A percentile compares a stretch with the other conserved stretches of the same genome.
phyloP scores from a whole-genome alignment of 169 alveolate species.

The Plasmodium sp. region DNA sequence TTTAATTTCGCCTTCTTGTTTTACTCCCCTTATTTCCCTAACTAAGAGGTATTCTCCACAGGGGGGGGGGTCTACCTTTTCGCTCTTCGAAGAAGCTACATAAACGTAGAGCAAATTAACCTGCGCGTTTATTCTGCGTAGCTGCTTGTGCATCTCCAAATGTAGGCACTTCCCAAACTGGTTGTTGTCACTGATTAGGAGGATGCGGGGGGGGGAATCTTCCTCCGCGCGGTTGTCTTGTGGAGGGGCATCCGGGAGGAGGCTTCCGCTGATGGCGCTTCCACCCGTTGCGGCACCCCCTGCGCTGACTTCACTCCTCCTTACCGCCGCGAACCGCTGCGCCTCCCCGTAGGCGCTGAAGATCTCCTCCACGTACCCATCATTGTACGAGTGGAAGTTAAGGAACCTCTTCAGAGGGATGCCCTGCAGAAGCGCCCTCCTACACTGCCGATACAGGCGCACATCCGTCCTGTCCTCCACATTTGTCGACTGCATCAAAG shows the following conservation, averaged over 20 bases:
- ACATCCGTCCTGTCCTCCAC: background rate
- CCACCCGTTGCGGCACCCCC: background rate
- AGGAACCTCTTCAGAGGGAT: conserved; percentile 31
- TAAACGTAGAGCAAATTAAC: background rate
- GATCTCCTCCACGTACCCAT: conserved; percentile 59
- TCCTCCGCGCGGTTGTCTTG: background rate
- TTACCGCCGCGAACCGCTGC: background rate
- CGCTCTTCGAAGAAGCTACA: background rate
- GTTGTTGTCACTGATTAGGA: background rate
- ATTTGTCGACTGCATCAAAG: conserved; percentile 22
- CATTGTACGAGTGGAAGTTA: conserved; percentile 52
- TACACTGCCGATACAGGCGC: conserved; percentile 16
- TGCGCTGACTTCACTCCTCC: too few species aligned
- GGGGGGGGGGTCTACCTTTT: background rate
- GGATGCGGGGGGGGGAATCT: background rate
- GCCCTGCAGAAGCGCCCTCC: background rate
- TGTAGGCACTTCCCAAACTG: background rate
- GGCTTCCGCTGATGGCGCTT: background rate
- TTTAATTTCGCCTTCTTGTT: background rate
- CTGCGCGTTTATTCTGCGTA: background rate
- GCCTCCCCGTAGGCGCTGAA: conserved; percentile 3
- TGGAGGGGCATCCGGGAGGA: background rate
- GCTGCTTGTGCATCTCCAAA: background rate
- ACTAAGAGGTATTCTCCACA: conserved; percentile 15
- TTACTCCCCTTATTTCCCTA: background rate